A percentile compares a stretch with the other conserved stretches of the same genome.
phyloP scores from a whole-genome alignment of 2,329 filamentous ascomycete genomes.

The Phoma sp. region DNA sequence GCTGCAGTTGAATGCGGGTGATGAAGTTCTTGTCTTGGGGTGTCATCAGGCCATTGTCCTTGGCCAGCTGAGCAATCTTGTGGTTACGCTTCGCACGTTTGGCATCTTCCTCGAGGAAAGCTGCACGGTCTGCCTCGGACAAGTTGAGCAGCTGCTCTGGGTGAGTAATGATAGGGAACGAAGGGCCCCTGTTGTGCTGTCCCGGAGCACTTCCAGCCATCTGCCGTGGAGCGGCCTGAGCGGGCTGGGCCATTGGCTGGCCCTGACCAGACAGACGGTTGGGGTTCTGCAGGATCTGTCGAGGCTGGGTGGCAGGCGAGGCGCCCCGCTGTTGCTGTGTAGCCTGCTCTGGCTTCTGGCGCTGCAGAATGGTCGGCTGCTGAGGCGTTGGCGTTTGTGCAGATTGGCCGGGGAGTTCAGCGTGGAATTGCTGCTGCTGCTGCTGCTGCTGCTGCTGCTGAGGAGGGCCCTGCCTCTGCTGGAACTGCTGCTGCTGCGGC shows the following conservation, averaged over 20 bases:
- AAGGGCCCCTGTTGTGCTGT: constrained; percentile 55
- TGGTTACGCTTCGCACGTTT: constrained; percentile 96
- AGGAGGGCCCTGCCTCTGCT: constrained; percentile 31
- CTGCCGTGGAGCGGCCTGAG: constrained; percentile 34
- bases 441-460: constrained; percentile 50
- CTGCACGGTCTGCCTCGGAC: constrained; percentile 82
- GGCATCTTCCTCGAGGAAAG: constrained; percentile 88
- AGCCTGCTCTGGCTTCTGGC: constrained; percentile 38
- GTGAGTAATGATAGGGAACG: constrained; percentile 66
- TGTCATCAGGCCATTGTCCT: constrained; percentile 97
- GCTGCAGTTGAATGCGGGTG: constrained; percentile 95
- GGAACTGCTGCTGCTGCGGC: constrained; percentile 42
- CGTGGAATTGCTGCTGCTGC: constrained; percentile 54
- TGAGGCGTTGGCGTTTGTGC: constrained; percentile 36
- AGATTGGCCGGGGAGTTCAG: constrained; percentile 53
- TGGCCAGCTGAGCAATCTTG: constrained; percentile 92
- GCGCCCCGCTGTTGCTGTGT: constrained; percentile 37
- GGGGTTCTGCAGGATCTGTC: constrained; percentile 82
- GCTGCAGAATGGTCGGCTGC: constrained; percentile 47
- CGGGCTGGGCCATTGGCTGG: constrained; percentile 46
- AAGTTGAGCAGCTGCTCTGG: constrained; percentile 78
- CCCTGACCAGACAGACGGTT: constrained; percentile 64
- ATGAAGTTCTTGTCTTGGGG: constrained; percentile 99
- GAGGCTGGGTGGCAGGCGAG: constrained; percentile 57
- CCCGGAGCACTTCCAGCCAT: constrained; percentile 37